These are phyloP conservation scores for Globisporangium canariense DNA, from an alignment of 352 stramenopile genomes.

Conservation along the genomic window DNA sequence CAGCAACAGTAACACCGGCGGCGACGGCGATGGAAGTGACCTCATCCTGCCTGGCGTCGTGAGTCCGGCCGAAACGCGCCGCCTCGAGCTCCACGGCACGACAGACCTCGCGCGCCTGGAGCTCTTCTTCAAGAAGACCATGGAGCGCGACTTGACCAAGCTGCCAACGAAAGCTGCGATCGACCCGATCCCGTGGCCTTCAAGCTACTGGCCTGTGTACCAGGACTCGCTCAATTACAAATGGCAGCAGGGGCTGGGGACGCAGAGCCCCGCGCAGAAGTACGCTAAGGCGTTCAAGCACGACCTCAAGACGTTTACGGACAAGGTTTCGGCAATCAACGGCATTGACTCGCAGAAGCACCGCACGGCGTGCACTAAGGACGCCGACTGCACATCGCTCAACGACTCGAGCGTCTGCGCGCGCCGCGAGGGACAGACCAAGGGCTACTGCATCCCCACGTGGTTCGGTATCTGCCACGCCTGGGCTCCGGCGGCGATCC, in stretches of 20 bases:
- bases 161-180: constrained; percentile 39
- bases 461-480: constrained; percentile 67
- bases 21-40: constrained; percentile 1
- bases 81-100: constrained; percentile 36
- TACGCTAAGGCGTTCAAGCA: constrained; percentile 49
- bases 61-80: constrained; percentile 14
- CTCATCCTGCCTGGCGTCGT: constrained; percentile 7
- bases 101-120: constrained; percentile 50
- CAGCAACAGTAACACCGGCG: neutral
- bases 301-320: constrained; percentile 34
- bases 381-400: constrained; percentile 30
- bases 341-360: constrained; percentile 41
- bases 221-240: constrained; percentile 61
- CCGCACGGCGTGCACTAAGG: constrained; percentile 24
- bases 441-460: constrained; percentile 45
- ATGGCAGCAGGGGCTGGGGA: constrained; percentile 30
- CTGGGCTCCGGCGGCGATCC: constrained; percentile 48
- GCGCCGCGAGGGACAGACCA: constrained; percentile 25
- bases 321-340: constrained; percentile 42
- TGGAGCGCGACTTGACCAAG: constrained; percentile 51
- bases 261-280: constrained; percentile 43
- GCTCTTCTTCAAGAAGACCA: constrained; percentile 38
- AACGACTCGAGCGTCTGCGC: constrained; percentile 44
- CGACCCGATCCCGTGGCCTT: constrained; percentile 53
- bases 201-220: constrained; percentile 68